A percentile compares a stretch with the other conserved stretches of the same genome.
Conservation (phyloP, 2,329 filamentous ascomycete species). For the Epichloe aotearoae region DNA sequence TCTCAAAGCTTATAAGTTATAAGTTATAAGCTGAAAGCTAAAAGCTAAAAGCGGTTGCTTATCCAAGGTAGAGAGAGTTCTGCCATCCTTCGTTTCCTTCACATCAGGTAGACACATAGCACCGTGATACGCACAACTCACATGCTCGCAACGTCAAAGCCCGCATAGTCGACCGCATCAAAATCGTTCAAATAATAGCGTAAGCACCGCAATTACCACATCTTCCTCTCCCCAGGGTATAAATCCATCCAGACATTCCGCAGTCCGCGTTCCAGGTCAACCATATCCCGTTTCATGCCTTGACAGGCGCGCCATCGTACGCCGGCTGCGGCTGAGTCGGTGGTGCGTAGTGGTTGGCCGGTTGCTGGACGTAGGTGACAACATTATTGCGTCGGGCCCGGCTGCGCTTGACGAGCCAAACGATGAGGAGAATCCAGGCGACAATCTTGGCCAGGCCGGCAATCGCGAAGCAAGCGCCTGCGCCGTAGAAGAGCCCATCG, state of each 20-base stretch:
- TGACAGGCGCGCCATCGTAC: neutral
- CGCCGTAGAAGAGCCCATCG: neutral
- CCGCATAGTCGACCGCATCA: neutral
- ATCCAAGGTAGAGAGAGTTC: too few species aligned
- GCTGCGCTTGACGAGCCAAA: neutral
- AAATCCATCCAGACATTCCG: neutral
- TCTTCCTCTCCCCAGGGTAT: neutral
- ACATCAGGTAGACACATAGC: too few species aligned
- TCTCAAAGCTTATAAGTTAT: too few species aligned
- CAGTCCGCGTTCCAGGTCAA: neutral
- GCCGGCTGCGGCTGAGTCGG: neutral
- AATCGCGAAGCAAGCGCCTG: neutral
- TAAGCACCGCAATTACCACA: neutral
- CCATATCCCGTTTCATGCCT: neutral
- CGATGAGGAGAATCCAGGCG: conserved; percentile 2
- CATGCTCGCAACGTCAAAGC: too few species aligned
- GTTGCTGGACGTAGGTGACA: neutral
- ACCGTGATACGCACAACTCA: too few species aligned
- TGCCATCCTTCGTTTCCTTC: too few species aligned
- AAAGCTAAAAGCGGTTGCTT: too few species aligned
- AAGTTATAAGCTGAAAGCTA: too few species aligned
- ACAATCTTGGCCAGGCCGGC: conserved; percentile 1
- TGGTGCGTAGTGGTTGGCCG: neutral
- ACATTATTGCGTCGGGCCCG: neutral
- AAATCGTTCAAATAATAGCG: neutral